Conservation (phyloP, 1,139 yeast species). For the Yamadazyma triangularis region DNA sequence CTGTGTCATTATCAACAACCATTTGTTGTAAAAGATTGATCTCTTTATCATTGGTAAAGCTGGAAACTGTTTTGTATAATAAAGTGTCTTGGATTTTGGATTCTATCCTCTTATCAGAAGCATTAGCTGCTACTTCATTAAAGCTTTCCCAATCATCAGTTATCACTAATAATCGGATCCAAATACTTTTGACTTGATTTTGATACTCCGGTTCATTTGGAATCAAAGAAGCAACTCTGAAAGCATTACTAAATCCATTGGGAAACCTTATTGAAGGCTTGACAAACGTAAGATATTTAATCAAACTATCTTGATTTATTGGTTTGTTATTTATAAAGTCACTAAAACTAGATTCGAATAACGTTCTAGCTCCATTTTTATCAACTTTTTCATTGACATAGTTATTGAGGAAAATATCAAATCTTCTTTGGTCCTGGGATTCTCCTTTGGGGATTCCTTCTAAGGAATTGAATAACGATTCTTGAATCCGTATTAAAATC, state of each 20-base stretch:
- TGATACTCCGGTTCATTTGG: slow-evolving; percentile 21
- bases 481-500: slow-evolving; percentile 46
- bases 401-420: slow-evolving; percentile 18
- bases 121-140: slow-evolving; percentile 33
- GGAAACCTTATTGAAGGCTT: slow-evolving; percentile 24
- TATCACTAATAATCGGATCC: slow-evolving; percentile 60
- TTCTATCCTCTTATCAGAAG: slow-evolving; percentile 42
- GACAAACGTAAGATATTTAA: slow-evolving; percentile 55
- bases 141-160: slow-evolving; percentile 57
- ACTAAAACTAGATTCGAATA: slow-evolving; percentile 28
- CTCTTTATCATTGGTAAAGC: slow-evolving; percentile 10
- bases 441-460: slow-evolving; percentile 10
- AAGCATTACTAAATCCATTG: slow-evolving; percentile 32
- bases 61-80: slow-evolving; percentile 41
- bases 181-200: slow-evolving; percentile 33
- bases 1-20: slow-evolving; percentile 5
- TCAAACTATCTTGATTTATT: slow-evolving; percentile 43
- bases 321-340: slow-evolving; percentile 35
- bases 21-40: slow-evolving; percentile 11
- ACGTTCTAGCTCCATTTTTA: slow-evolving; percentile 9
- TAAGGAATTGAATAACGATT: slow-evolving; percentile 31
- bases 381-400: slow-evolving; percentile 13
- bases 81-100: slow-evolving; percentile 38
- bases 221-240: slow-evolving; percentile 28
- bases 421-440: slow-evolving; percentile 2